phyloP scores from a whole-genome alignment of 805 yeast genomes.

The Novakomyces olei region DNA sequence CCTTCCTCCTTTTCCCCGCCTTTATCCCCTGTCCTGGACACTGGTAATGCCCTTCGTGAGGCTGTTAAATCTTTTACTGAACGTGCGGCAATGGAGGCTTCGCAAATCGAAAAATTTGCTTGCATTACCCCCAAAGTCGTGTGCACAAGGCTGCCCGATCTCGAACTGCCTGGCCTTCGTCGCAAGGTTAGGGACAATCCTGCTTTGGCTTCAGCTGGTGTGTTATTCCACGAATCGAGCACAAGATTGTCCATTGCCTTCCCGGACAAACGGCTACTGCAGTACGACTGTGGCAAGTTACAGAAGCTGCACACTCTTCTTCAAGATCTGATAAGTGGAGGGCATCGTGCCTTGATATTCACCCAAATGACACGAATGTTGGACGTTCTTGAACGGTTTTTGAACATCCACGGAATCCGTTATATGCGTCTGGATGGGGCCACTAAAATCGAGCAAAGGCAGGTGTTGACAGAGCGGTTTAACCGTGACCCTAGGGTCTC shows the following conservation, averaged over 20 bases:
- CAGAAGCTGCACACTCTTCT: constrained; percentile 61
- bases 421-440: constrained; percentile 95
- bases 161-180: constrained; percentile 13
- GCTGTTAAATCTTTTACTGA: constrained; percentile 12
- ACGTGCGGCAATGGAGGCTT: constrained; percentile 20
- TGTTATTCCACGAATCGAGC: constrained; percentile 62
- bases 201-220: constrained; percentile 10
- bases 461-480: constrained; percentile 75
- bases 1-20: too few relatives aligned
- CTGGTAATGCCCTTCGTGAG: not conserved
- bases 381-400: constrained; percentile 77
- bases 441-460: constrained; percentile 92
- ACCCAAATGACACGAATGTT: constrained; percentile 96
- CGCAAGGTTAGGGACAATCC: too few relatives aligned
- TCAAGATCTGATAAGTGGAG: constrained; percentile 57
- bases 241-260: constrained; percentile 77
- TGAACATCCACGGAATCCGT: constrained; percentile 82
- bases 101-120: constrained; percentile 48
- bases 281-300: constrained; percentile 91
- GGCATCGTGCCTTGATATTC: constrained; percentile 85
- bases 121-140: constrained; percentile 79
- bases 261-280: constrained; percentile 79
- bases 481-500: constrained; percentile 70
- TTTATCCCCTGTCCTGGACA: too few relatives aligned
- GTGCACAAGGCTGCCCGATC: constrained; percentile 35